Conservation (phyloP, 768 basidiomycete species). For the Hygrophoropsis aurantiaca region DNA sequence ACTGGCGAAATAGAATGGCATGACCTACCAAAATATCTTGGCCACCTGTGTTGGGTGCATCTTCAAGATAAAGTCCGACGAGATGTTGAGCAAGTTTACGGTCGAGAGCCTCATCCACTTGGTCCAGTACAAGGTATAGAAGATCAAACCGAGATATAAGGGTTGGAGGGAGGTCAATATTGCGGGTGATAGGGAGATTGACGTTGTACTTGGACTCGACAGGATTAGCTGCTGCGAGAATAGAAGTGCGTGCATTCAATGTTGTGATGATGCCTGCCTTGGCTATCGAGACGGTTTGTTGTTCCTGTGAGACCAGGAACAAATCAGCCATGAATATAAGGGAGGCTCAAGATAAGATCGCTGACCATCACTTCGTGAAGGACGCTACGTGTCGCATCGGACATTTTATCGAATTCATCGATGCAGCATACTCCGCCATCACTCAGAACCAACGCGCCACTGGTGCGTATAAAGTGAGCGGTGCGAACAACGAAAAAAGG, state of each 20-base stretch:
- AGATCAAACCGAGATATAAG: constrained; percentile 98
- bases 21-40: constrained; percentile 74
- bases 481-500: not conserved
- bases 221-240: constrained; percentile 96
- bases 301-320: constrained; percentile 60
- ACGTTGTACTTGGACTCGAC: constrained; percentile 95
- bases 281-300: constrained; percentile 99
- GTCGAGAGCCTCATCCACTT: constrained; percentile 87
- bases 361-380: constrained; percentile 97
- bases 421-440: constrained; percentile 99
- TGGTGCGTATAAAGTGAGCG: constrained; percentile 32
- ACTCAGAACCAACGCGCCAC: constrained; percentile 90
- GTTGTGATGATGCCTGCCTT: constrained; percentile 99
- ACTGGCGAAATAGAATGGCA: not conserved
- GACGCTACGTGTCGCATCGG: constrained; percentile 93
- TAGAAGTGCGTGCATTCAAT: constrained; percentile 96
- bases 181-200: constrained; percentile 86
- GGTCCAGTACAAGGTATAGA: constrained; percentile 92
- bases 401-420: constrained; percentile 99
- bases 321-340: too few species aligned
- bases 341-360: not conserved
- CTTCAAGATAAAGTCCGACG: constrained; percentile 92
- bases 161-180: constrained; percentile 97
- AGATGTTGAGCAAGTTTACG: constrained; percentile 88
- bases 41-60: constrained; percentile 65